Evolutionary conservation across 257 asterid genomes (phyloP).

Genomic region (Oldenlandia corymbosa): DNA sequence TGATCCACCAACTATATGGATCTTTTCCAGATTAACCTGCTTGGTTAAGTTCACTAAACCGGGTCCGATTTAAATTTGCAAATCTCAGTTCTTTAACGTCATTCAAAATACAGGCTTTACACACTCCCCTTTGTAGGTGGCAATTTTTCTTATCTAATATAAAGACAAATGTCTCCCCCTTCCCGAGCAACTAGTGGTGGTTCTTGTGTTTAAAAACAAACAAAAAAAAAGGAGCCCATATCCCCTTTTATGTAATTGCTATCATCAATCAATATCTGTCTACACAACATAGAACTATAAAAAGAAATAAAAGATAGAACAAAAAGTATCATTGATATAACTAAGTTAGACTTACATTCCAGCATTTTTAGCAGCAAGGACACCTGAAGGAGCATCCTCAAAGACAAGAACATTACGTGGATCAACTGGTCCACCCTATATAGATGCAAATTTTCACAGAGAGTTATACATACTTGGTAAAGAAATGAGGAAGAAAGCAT

Average conservation of each 20-base stretch:
- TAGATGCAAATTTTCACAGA: conserved; percentile 18
- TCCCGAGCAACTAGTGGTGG: too few species aligned
- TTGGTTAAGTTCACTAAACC: not conserved
- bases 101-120: not conserved
- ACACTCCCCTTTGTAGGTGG: not conserved
- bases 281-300: not conserved
- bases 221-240: not conserved
- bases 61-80: not conserved
- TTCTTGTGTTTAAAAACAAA: too few species aligned
- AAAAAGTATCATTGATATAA: not conserved
- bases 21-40: not conserved
- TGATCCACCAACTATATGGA: not conserved
- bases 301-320: not conserved
- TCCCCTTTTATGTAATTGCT: not conserved
- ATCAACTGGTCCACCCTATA: conserved; percentile 67
- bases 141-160: not conserved
- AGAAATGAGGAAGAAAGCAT: not conserved
- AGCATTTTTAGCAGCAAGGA: conserved; percentile 88
- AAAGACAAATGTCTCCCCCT: not conserved
- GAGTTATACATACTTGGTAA: conserved; percentile 2
- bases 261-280: not conserved
- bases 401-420: conserved; percentile 71
- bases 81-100: not conserved
- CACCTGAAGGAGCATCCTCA: conserved; percentile 95
- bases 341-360: conserved; percentile 57